Percentiles rank a stretch among this genome's conserved stretches.
phyloP scores from a whole-genome alignment of 805 yeast species.

The Metschnikowia anglica region DNA sequence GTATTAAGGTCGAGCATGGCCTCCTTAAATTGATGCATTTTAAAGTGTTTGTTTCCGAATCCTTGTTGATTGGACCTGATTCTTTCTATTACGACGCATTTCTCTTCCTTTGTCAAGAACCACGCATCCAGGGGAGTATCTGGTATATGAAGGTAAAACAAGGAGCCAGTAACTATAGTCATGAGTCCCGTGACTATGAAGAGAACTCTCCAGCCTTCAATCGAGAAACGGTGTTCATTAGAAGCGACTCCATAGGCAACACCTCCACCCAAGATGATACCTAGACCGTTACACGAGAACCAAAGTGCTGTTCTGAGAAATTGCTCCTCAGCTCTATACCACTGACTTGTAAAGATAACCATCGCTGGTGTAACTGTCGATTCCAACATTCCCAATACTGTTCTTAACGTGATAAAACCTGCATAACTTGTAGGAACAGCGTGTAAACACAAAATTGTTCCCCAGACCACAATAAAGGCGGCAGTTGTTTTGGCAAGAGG shows the following conservation, averaged over 20 bases:
- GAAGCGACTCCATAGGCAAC: constrained; percentile 54
- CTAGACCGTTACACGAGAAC: constrained; percentile 40
- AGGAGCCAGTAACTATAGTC: constrained; percentile 51
- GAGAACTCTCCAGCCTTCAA: constrained; percentile 59
- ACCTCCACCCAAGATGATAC: constrained; percentile 37
- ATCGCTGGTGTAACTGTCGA: constrained; percentile 57
- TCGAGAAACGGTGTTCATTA: constrained; percentile 37
- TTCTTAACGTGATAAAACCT: constrained; percentile 49
- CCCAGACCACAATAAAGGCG: constrained; percentile 59
- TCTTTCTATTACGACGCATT: constrained; percentile 44
- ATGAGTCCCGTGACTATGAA: constrained; percentile 60
- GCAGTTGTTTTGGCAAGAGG: constrained; percentile 55
- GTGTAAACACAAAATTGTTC: constrained; percentile 52
- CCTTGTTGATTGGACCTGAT: constrained; percentile 58
- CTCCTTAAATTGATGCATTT: constrained; percentile 53
- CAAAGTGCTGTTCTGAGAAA: constrained; percentile 36
- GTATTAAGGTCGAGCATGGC: constrained; percentile 49
- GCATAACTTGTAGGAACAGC: constrained; percentile 47
- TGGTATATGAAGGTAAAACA: constrained; percentile 52
- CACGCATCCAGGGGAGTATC: constrained; percentile 49
- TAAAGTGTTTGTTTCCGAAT: constrained; percentile 54
- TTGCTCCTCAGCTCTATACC: constrained; percentile 48
- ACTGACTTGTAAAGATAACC: constrained; percentile 55
- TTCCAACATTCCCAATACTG: constrained; percentile 52
- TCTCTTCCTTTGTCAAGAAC: constrained; percentile 48